These are phyloP conservation scores for Avena sativa DNA, from an alignment of 176 grass and related monocot genomes.

Conservation along the genomic window DNA sequence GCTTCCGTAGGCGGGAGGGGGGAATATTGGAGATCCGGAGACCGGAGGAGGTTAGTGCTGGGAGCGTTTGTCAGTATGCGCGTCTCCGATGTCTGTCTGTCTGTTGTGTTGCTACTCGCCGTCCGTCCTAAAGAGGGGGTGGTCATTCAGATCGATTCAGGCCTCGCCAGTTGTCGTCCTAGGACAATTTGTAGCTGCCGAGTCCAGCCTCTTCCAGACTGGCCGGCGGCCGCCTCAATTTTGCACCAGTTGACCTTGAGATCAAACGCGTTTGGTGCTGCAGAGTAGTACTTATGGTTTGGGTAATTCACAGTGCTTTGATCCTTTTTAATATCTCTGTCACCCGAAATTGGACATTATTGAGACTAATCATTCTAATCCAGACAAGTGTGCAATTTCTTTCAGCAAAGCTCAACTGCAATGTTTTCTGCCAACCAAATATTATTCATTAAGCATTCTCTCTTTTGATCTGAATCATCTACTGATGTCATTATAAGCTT, in stretches of 20 bases:
- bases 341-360: neutral
- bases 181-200: neutral
- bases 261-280: neutral
- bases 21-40: constrained; percentile 37
- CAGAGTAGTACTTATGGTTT: neutral
- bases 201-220: neutral
- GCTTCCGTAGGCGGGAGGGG: neutral
- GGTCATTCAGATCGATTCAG: neutral
- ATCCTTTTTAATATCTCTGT: neutral
- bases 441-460: too few relatives aligned
- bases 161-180: constrained; percentile 24
- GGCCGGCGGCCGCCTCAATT: neutral
- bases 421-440: too few relatives aligned
- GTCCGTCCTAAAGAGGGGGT: neutral
- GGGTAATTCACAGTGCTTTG: neutral
- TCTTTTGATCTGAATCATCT: too few relatives aligned
- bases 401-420: neutral
- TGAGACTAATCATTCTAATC: neutral
- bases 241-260: constrained; percentile 19
- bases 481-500: too few relatives aligned
- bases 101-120: neutral
- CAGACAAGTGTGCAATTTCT: neutral
- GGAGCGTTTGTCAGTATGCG: constrained; percentile 38
- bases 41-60: neutral
- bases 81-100: neutral